Conservation (phyloP, 2,329 filamentous ascomycete genomes). For the Aureobasidium lini region DNA sequence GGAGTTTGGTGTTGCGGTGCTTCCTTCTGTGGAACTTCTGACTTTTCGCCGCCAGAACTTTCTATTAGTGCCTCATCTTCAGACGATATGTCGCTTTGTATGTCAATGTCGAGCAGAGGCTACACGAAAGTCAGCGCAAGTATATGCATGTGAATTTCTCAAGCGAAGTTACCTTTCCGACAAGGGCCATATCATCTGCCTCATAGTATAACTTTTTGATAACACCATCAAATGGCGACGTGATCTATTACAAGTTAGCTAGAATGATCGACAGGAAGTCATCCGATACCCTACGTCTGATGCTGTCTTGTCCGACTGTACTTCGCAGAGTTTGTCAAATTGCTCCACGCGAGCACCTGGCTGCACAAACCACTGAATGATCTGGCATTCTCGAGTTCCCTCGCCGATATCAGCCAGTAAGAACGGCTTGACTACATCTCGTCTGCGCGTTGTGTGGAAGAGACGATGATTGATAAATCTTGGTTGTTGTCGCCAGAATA, state of each 20-base stretch:
- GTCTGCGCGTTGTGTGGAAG: conserved; percentile 23
- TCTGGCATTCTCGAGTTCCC: conserved; percentile 95
- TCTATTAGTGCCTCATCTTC: conserved; percentile 45
- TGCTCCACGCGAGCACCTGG: conserved; percentile 93
- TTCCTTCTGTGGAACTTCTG: conserved; percentile 15
- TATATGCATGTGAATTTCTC: too few species aligned
- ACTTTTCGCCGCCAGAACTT: conserved; percentile 23
- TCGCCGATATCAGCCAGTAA: conserved; percentile 80
- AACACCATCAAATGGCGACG: conserved; percentile 86
- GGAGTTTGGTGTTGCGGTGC: background rate
- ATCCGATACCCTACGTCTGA: conserved; percentile 41
- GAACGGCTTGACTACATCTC: conserved; percentile 63
- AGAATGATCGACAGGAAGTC: background rate
- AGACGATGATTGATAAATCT: background rate
- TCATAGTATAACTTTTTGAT: conserved; percentile 97
- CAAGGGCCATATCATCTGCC: conserved; percentile 90
- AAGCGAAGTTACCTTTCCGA: conserved; percentile 57
- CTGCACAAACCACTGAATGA: conserved; percentile 99
- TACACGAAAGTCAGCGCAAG: conserved; percentile 28
- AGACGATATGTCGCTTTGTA: conserved; percentile 65
- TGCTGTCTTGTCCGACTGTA: conserved; percentile 92
- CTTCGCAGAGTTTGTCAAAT: conserved; percentile 95
- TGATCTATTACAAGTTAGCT: conserved; percentile 55
- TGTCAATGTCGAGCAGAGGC: conserved; percentile 91
- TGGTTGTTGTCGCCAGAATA: background rate